Evolutionary conservation across 192 early-diverging fungal genomes (phyloP), one percentile per base, ranked within the genome.

Genomic region (Paraglomus brasilianum): DNA sequence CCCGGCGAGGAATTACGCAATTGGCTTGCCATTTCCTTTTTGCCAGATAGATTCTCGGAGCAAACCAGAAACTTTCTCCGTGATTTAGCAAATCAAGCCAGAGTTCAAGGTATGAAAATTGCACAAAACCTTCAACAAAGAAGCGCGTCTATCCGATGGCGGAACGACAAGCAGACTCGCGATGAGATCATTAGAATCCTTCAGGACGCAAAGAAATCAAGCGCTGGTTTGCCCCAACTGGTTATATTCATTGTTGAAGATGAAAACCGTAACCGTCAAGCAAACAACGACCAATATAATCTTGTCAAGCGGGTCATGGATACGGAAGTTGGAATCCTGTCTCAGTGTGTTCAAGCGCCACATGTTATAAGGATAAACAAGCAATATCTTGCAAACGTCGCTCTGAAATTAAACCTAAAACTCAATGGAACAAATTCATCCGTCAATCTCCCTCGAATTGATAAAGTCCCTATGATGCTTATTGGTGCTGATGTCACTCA

Each of bases 401-500:
- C 85, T 65, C 79, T 94, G 50, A 95, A 95, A 79, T 83, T 95
- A 66, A 95, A 95, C 77, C 81, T 86, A 38, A 93, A 93, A 81
- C 81, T 95, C 8, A 89, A 91, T 55, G 92, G 92, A 21, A 86
- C 82, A 75, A 93, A 93, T 79, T 47, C 47, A 38, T 55, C 55
- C 17, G 22, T 69, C 17, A 45, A 88, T 69, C 67, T 87, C 43
- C 80, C 85, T 10, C 81, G 90, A 61, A 75, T 89, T 24, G 77
- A 72, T 62, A 75, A 85, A 68, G 69, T 78, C 9, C 88, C 89
- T 17, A 91, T 91, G 13, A 79, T 94, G 62, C 73, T 94, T 19
- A 62, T 94, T 46, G 92, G 92, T n/a, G 90, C 89, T n/a, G 91
- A 93, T 74, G 87, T 93, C 40, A 91, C 89, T 5, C 91, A 93